Evolutionary conservation across 2,329 filamentous ascomycete species (phyloP).

Genomic region (Alternaria hordeiaustralica): DNA sequence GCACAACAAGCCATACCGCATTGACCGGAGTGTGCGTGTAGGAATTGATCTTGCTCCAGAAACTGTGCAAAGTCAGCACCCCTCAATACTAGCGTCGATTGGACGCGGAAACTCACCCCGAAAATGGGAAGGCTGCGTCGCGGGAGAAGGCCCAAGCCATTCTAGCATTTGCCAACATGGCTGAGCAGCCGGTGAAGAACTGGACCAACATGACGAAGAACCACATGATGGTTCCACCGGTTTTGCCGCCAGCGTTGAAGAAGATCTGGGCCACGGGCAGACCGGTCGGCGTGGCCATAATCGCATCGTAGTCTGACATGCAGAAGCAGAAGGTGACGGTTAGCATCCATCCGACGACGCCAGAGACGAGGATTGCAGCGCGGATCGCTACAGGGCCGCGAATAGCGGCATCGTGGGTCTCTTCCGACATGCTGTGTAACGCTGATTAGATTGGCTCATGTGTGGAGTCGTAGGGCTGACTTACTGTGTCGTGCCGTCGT

Average conservation of each 20-base stretch:
- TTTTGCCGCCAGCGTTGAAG: conserved; percentile 64
- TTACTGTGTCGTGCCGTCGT: conserved; percentile 70
- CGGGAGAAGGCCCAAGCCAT: conserved; percentile 69
- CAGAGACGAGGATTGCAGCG: conserved; percentile 65
- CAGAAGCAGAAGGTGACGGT: conserved; percentile 70
- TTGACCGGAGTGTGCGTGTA: conserved; percentile 66
- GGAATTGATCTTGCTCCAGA: conserved; percentile 60
- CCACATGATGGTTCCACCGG: conserved; percentile 67
- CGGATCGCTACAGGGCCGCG: conserved; percentile 66
- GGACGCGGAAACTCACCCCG: conserved; percentile 50
- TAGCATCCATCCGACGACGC: conserved; percentile 66
- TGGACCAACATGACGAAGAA: conserved; percentile 68
- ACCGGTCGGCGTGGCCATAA: conserved; percentile 64
- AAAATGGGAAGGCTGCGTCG: conserved; percentile 67
- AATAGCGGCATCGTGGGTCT: conserved; percentile 68
- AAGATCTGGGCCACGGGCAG: conserved; percentile 65
- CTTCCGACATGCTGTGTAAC: conserved; percentile 65
- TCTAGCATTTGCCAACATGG: conserved; percentile 68
- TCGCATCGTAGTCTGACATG: conserved; percentile 63
- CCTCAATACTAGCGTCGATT: not conserved
- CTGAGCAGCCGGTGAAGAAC: conserved; percentile 69
- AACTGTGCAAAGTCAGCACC: conserved; percentile 46
- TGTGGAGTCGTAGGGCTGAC: conserved; percentile 30
- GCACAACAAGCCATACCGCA: conserved; percentile 68
- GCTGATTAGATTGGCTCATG: conserved; percentile 31